Percentiles rank a stretch among this genome's conserved stretches.
Evolutionary conservation across 805 yeast genomes (phyloP).

Genomic region (Saccharomyces mikatae): DNA sequence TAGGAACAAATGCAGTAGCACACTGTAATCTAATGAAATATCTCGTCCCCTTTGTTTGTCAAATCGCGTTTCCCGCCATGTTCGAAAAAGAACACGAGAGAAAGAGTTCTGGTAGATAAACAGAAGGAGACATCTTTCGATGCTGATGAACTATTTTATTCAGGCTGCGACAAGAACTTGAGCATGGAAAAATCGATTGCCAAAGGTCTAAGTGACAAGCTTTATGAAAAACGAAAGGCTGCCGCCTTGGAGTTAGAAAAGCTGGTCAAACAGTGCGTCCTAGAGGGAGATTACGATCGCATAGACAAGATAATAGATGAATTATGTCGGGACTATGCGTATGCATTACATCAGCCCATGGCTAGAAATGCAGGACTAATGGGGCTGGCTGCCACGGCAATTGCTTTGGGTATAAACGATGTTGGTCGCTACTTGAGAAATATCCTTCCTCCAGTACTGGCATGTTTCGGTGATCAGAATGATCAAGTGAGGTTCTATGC

Average conservation of each 20-base stretch:
- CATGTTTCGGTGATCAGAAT: constrained; percentile 94
- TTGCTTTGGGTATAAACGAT: constrained; percentile 79
- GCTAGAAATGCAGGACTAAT: constrained; percentile 93
- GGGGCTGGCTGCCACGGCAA: constrained; percentile 91
- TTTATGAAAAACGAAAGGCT: constrained; percentile 69
- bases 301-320: constrained; percentile 58
- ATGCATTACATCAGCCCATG: constrained; percentile 76
- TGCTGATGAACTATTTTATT: neutral
- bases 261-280: constrained; percentile 54
- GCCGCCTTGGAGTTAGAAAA: constrained; percentile 76
- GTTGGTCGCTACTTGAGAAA: constrained; percentile 77
- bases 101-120: neutral
- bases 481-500: constrained; percentile 96
- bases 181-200: constrained; percentile 50
- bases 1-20: neutral
- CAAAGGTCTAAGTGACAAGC: constrained; percentile 62
- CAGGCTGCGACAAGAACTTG: neutral
- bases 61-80: neutral
- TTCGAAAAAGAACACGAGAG: neutral
- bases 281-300: constrained; percentile 23
- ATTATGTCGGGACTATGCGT: constrained; percentile 66
- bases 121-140: neutral
- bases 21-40: neutral
- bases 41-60: neutral
- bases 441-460: constrained; percentile 85